These are phyloP conservation scores for Phytophthora syringae DNA, from an alignment of 352 stramenopile species.

Conservation along the genomic window DNA sequence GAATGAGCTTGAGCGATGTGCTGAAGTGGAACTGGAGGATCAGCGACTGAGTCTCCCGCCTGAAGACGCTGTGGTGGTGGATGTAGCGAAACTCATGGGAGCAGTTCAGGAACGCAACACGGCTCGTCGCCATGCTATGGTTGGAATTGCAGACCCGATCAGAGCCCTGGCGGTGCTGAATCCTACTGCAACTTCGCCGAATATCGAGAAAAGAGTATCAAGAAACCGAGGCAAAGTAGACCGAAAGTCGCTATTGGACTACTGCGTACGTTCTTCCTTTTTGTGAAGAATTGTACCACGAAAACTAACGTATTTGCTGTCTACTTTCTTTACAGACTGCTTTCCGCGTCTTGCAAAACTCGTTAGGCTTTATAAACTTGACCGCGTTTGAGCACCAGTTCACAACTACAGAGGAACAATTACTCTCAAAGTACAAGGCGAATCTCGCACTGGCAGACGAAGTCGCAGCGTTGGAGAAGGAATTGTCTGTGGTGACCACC, in stretches of 20 bases:
- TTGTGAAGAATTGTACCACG: background rate
- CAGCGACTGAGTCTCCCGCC: constrained; percentile 65
- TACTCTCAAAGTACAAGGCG: constrained; percentile 72
- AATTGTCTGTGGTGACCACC: constrained; percentile 30
- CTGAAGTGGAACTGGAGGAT: constrained; percentile 59
- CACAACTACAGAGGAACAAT: constrained; percentile 57
- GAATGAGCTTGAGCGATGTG: constrained; percentile 59
- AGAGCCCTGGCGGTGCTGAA: constrained; percentile 5
- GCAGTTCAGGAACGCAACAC: constrained; percentile 52
- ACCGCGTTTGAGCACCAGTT: constrained; percentile 56
- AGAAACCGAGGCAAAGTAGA: background rate
- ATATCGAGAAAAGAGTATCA: constrained; percentile 2
- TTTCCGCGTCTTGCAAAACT: constrained; percentile 64
- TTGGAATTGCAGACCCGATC: constrained; percentile 4
- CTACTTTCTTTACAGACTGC: constrained; percentile 31
- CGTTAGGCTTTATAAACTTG: constrained; percentile 35
- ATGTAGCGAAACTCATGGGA: constrained; percentile 65
- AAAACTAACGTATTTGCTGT: background rate
- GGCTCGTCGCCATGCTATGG: constrained; percentile 11
- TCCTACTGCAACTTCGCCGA: background rate
- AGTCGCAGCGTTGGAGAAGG: constrained; percentile 43
- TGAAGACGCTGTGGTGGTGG: constrained; percentile 67
- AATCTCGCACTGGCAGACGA: constrained; percentile 63
- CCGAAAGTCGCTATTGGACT: constrained; percentile 26
- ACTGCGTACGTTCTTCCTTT: constrained; percentile 18